Evolutionary conservation across 345 rosid genomes (phyloP).

Genomic region (Lepidium sativum): DNA sequence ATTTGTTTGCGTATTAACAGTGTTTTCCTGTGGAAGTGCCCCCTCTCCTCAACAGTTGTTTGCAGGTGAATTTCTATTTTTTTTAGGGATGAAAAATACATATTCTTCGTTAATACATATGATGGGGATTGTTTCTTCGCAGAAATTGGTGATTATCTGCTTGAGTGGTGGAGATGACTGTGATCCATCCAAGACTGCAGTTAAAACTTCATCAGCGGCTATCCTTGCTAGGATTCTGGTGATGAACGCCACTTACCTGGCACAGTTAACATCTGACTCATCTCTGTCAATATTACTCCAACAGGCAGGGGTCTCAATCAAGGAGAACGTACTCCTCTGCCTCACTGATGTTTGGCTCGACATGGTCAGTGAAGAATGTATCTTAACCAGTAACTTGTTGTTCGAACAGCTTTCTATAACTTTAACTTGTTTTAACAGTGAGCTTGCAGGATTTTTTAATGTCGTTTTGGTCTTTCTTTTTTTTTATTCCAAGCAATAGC

Average conservation of each 20-base stretch:
- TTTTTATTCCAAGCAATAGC: background rate
- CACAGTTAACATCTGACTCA: conserved; percentile 80
- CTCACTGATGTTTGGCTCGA: conserved; percentile 94
- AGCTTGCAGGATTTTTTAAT: background rate
- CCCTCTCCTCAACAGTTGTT: conserved; percentile 64
- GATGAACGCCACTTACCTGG: conserved; percentile 82
- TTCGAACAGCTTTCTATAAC: background rate
- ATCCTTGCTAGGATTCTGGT: conserved; percentile 90
- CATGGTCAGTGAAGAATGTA: conserved; percentile 49
- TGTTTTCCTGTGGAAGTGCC: conserved; percentile 89
- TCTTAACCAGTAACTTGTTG: background rate
- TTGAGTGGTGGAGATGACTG: conserved; percentile 81
- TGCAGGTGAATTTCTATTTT: conserved; percentile 46
- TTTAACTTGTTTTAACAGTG: background rate
- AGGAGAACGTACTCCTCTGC: conserved; percentile 75
- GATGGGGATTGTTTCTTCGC: conserved; percentile 15
- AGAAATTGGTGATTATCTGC: conserved; percentile 82
- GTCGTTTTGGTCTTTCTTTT: background rate
- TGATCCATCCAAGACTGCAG: conserved; percentile 80
- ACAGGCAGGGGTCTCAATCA: conserved; percentile 60
- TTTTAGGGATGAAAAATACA: conserved; percentile 4
- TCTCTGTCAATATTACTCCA: conserved; percentile 65
- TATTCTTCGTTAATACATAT: background rate
- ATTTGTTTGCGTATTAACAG: conserved; percentile 31
- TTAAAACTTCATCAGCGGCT: conserved; percentile 75